Percentiles rank a stretch among this genome's conserved stretches.
phyloP scores from a whole-genome alignment of 768 basidiomycete genomes.

The Mycena vulgaris region DNA sequence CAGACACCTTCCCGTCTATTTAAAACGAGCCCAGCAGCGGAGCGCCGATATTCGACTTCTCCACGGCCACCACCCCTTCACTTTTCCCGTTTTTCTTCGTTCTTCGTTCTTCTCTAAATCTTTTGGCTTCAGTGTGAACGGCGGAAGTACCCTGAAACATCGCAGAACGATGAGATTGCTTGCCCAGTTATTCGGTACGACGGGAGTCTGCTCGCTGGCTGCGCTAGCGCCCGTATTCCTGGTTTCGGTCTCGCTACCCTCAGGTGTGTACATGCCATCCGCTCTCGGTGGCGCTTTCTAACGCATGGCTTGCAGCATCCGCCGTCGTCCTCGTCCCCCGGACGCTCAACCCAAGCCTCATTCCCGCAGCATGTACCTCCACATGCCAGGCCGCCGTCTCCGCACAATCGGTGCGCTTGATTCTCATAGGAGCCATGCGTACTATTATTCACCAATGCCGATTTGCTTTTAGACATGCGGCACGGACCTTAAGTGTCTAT shows the following conservation, averaged over 20 bases:
- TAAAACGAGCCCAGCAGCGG: not conserved
- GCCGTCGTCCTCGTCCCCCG: slow-evolving; percentile 19
- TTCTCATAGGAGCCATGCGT: too few species aligned
- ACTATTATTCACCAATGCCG: not conserved
- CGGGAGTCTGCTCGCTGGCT: slow-evolving; percentile 6
- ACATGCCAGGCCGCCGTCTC: slow-evolving; percentile 18
- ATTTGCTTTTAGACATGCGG: slow-evolving; percentile 9
- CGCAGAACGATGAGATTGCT: not conserved
- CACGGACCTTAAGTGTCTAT: slow-evolving; percentile 19
- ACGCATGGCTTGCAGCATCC: not conserved
- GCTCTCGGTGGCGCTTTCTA: not conserved
- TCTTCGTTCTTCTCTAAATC: not conserved
- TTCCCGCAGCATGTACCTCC: slow-evolving; percentile 5
- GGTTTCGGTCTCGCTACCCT: not conserved
- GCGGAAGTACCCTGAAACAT: not conserved
- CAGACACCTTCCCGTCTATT: not conserved
- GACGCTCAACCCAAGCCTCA: slow-evolving; percentile 16
- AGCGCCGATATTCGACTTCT: not conserved
- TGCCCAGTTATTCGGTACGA: not conserved
- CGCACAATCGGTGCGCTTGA: slow-evolving; percentile 13
- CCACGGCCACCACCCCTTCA: not conserved
- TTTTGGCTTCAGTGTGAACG: not conserved
- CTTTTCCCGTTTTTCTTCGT: too few species aligned
- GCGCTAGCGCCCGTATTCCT: slow-evolving; percentile 23
- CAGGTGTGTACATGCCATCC: slow-evolving; percentile 6